Evolutionary conservation across 1,284 basidiomycete genomes (phyloP), one percentile per base, ranked within the genome.

Genomic region (Neotropicomus parvogracilis): DNA sequence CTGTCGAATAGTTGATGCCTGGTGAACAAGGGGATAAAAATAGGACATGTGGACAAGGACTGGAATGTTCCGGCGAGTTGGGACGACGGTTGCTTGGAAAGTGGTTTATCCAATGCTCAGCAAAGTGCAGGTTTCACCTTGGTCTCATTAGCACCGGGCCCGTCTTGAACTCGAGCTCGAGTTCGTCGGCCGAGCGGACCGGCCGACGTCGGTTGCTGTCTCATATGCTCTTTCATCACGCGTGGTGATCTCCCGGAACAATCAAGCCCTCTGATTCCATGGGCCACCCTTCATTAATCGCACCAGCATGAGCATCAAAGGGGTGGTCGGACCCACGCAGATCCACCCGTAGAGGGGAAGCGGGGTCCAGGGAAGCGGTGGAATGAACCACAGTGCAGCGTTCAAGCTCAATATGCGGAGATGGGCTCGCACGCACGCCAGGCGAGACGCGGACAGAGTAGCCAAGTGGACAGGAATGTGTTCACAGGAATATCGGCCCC

Each of bases 181-280:
- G 37, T 29, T 14, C 14, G 32, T 17, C 17, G 35, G 46, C 12
- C n/a, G 1, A 13, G 35, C 44, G 49, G 47, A 32, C 65, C 63
- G 58, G 49, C 46, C 54, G 51, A 57, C 55, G 55, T 64, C 47
- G 48, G 54, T 20, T 14, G 40, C 27, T 36, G 42, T 41, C 28
- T 45, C 37, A 36, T 34, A 24, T 38, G 26, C 26, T 36, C 31
- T 35, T 27, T 28, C 49, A 46, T 43, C 29, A 37, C 44, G 37
- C 16, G 24, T 24, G 24, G 24, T 8, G 33, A 16, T 34, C 28
- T n/a, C 14, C 37, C 20, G 19, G 44, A 36, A 28, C 31, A 40
- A 24, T 40, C 34, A 24, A 32, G 13, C 10, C 8, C 7, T 8
- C 40, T 7, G 6, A 7, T 7, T 31, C 19, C 19, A 31, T 47